Evolutionary conservation across 2,329 filamentous ascomycete species (phyloP).

Genomic region (Aspergillus awamori): DNA sequence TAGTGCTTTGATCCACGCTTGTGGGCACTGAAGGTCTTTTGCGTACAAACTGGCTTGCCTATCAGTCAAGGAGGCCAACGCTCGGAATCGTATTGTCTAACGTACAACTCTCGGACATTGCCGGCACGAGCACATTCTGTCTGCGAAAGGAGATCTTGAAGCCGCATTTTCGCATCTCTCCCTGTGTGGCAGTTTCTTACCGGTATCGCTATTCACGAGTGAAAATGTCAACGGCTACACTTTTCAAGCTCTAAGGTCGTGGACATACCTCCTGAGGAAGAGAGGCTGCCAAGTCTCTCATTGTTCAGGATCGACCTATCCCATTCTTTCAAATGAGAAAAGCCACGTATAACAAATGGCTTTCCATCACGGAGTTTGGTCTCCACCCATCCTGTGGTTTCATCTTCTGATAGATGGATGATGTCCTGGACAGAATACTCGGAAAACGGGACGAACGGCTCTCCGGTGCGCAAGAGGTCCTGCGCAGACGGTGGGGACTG

Average conservation of each 20-base stretch:
- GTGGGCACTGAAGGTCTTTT: conserved; percentile 38
- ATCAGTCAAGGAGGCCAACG: background rate
- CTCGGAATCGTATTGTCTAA: conserved; percentile 23
- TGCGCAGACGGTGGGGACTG: conserved; percentile 9
- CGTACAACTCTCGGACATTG: conserved; percentile 26
- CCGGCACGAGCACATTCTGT: conserved; percentile 6
- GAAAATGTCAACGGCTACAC: conserved; percentile 1
- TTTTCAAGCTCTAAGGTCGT: background rate
- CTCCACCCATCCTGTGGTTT: conserved; percentile 32
- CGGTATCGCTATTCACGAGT: conserved; percentile 30
- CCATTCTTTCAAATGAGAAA: conserved; percentile 35
- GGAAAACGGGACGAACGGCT: conserved; percentile 25
- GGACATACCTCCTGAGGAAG: conserved; percentile 36
- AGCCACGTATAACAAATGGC: conserved; percentile 40
- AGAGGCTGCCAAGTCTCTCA: conserved; percentile 34
- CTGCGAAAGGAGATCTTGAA: conserved; percentile 34
- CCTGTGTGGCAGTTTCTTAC: conserved; percentile 40
- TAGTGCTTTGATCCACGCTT: conserved; percentile 35
- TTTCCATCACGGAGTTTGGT: conserved; percentile 33
- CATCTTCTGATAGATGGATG: conserved; percentile 5
- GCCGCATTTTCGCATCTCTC: conserved; percentile 36
- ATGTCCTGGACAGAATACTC: conserved; percentile 22
- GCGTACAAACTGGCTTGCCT: conserved; percentile 38
- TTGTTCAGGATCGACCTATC: conserved; percentile 30
- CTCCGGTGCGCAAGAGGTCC: conserved; percentile 17